Conservation (phyloP, 306 rosid species). For the Cucumis melo region DNA sequence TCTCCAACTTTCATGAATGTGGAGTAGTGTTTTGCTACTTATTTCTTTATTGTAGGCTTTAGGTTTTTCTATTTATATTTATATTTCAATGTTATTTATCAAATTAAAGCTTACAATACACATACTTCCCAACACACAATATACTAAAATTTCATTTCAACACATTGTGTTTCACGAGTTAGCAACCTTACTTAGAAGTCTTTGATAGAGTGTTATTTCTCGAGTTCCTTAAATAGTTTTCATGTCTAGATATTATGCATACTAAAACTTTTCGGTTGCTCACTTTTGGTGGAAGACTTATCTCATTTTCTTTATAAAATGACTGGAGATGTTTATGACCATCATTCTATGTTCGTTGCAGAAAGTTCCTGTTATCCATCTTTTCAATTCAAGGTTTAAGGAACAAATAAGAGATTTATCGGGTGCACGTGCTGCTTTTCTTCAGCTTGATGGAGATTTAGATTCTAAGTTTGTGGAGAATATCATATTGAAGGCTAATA, state of each 20-base stretch:
- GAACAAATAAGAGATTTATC: slow-evolving; percentile 64
- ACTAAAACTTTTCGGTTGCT: slow-evolving; percentile 20
- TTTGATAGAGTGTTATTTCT: background rate
- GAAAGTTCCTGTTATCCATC: slow-evolving; percentile 64
- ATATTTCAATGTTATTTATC: too few species aligned
- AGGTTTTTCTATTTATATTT: too few species aligned
- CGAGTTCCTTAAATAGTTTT: background rate
- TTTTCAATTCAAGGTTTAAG: slow-evolving; percentile 77
- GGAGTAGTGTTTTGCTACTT: too few species aligned
- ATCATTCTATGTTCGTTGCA: slow-evolving; percentile 49
- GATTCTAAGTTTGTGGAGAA: slow-evolving; percentile 52
- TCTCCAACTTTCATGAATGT: too few species aligned
- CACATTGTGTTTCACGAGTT: too few species aligned
- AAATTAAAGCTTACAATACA: too few species aligned
- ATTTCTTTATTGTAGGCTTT: too few species aligned
- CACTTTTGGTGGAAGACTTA: slow-evolving; percentile 29
- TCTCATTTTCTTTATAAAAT: slow-evolving; percentile 34
- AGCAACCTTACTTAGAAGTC: background rate
- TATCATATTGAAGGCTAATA: slow-evolving; percentile 61
- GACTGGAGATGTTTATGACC: slow-evolving; percentile 33
- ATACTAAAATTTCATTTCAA: too few species aligned
- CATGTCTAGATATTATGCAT: slow-evolving; percentile 7
- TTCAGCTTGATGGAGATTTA: slow-evolving; percentile 33
- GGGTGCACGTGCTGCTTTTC: slow-evolving; percentile 58
- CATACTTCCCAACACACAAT: too few species aligned